Percentiles rank a stretch among this genome's conserved stretches.
Evolutionary conservation across 169 alveolate species (phyloP).

Genomic region (Eimeria acervulina): DNA sequence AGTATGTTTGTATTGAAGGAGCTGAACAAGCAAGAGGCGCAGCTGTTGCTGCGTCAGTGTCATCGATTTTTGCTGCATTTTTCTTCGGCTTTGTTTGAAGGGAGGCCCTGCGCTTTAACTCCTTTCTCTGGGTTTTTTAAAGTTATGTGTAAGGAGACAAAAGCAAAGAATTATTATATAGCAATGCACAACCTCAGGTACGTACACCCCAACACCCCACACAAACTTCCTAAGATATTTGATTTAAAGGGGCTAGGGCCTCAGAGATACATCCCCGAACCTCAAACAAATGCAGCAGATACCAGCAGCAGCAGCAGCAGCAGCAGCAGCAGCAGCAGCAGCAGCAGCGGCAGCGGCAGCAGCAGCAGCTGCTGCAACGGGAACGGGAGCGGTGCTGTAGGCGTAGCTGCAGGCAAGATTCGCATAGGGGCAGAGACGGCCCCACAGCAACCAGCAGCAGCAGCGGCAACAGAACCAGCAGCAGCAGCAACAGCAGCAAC

Average conservation of each 20-base stretch:
- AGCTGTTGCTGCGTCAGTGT: background rate
- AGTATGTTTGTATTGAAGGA: slow-evolving; percentile 64
- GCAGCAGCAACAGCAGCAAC: too few species aligned
- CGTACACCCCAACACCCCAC: background rate
- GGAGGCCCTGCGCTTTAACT: slow-evolving; percentile 39
- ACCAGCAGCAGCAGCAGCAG: slow-evolving; percentile 25
- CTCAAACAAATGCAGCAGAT: background rate
- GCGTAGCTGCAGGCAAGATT: too few species aligned
- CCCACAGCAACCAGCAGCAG: background rate
- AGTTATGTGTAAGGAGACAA: background rate
- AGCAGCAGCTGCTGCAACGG: background rate
- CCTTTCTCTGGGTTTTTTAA: slow-evolving; percentile 64
- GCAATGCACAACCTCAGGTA: slow-evolving; percentile 33
- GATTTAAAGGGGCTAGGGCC: slow-evolving; percentile 79
- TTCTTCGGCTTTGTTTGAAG: background rate
- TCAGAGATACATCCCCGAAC: slow-evolving; percentile 35
- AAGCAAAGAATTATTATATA: background rate
- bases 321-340: background rate
- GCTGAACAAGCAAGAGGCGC: slow-evolving; percentile 59
- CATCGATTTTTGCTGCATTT: background rate
- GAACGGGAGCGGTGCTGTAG: too few species aligned
- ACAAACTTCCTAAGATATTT: background rate
- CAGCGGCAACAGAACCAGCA: too few species aligned
- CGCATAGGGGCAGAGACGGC: background rate
- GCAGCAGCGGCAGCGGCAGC: background rate